Evolutionary conservation across 2,329 filamentous ascomycete genomes (phyloP), one percentile per base, ranked within the genome.

Genomic region (Zarea fungicola): DNA sequence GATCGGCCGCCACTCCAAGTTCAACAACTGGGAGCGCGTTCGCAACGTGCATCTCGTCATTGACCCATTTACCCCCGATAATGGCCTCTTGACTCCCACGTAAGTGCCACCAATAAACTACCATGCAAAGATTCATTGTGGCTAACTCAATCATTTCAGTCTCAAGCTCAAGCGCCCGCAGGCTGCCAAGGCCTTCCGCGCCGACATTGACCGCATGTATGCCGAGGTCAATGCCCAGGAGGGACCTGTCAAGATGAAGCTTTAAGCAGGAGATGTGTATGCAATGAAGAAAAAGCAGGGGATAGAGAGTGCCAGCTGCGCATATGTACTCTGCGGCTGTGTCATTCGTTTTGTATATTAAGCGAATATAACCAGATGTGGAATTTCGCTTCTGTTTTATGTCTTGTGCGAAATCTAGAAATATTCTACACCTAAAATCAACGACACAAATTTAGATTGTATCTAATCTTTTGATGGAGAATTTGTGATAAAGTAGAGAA

Each of bases 11-110:
- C 85, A 84, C 70, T 83, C 87, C 67, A 95, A 93, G 72, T 91
- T 99, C 67, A 95, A 95, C 65, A 88, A 84, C 58, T 99, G 87
- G 60, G 93, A 99, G 76, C 81, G 82, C 55, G 85, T 97, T 35
- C 81, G 78, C 65, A 87, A 84, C 58, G 77, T 85, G 50, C 69
- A 85, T 55, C 70, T 99, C 57, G 84, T 86, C 60, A 59, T 96
- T 13, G 93, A 99, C 51, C 93, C 93, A 3, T 97, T 99, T 61
- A 88, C 83, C 1, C 83, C 97, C 55, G 91, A 96, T 44, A 99
- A 99, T 64, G 87, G 95, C 68, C 75, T 96, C 43, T 70, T 91
- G 63, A 93, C 88, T 21, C 88, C 89, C 25, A 95, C 89, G 87
- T 92, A 80, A 82, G 86, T 81, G 49, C 25, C 10, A 35, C 21